A percentile compares a stretch with the other conserved stretches of the same genome.
phyloP scores from a whole-genome alignment of 2,329 filamentous ascomycete species.

The Cyphellophora europaea region DNA sequence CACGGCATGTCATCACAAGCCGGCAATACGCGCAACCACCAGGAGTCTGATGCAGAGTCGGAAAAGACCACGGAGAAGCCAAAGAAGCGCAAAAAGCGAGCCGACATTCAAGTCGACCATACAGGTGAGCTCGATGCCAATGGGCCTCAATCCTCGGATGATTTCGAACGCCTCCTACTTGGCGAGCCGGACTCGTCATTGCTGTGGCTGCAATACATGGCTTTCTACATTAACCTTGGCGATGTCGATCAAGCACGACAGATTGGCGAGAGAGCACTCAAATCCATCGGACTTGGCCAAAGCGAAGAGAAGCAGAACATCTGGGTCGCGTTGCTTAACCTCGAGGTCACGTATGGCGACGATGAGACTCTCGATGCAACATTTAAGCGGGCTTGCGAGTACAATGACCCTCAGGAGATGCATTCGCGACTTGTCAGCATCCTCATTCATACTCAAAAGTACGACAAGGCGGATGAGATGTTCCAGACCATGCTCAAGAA shows the following conservation, averaged over 20 bases:
- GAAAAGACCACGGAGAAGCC: constrained; percentile 41
- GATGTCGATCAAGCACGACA: constrained; percentile 82
- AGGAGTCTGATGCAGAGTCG: constrained; percentile 42
- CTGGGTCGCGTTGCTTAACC: constrained; percentile 88
- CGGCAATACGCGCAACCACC: constrained; percentile 34
- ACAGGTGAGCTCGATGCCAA: constrained; percentile 86
- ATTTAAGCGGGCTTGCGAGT: constrained; percentile 87
- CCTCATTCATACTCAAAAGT: constrained; percentile 84
- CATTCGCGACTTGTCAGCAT: constrained; percentile 86
- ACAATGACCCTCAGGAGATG: constrained; percentile 85
- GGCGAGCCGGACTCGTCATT: constrained; percentile 88
- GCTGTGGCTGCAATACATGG: constrained; percentile 96
- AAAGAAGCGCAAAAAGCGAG: constrained; percentile 66
- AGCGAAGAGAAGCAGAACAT: constrained; percentile 89
- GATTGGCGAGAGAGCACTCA: constrained; percentile 80
- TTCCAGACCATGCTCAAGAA: constrained; percentile 85
- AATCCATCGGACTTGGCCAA: constrained; percentile 83
- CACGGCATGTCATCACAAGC: constrained; percentile 39
- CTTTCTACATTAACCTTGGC: constrained; percentile 89
- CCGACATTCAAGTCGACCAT: constrained; percentile 72
- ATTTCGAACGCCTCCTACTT: constrained; percentile 88
- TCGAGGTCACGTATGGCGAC: constrained; percentile 83
- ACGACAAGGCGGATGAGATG: constrained; percentile 73
- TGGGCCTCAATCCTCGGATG: constrained; percentile 79
- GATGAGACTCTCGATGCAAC: constrained; percentile 74